Conservation (phyloP, 768 basidiomycete species). For the Boletus vermiculosoides region DNA sequence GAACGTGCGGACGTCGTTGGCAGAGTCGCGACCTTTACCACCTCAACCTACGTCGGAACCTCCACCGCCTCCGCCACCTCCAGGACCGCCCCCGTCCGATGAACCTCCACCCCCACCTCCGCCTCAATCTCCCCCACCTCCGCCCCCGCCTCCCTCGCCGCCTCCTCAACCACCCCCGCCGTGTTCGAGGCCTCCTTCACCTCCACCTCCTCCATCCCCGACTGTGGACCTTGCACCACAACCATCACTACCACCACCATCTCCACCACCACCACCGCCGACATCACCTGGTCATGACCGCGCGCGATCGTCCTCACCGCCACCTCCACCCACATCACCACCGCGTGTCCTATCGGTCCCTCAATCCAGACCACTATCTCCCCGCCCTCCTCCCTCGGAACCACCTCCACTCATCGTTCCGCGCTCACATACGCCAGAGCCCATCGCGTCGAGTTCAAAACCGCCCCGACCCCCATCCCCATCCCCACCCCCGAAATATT, state of each 20-base stretch:
- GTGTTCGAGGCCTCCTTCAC: constrained; percentile 27
- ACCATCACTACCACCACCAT: constrained; percentile 18
- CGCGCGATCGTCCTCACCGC: constrained; percentile 24
- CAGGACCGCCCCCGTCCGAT: constrained; percentile 30
- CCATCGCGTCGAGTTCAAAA: constrained; percentile 30
- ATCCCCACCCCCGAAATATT: constrained; percentile 32
- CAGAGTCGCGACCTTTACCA: constrained; percentile 31
- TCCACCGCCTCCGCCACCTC: constrained; percentile 37
- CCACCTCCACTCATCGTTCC: constrained; percentile 21
- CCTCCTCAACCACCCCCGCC: constrained; percentile 29
- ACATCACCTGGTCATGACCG: constrained; percentile 16
- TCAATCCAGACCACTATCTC: constrained; percentile 30
- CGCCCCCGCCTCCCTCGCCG: constrained; percentile 26
- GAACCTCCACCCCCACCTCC: constrained; percentile 28
- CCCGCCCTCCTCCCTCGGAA: constrained; percentile 19
- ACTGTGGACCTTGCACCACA: constrained; percentile 15
- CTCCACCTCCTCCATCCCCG: constrained; percentile 16
- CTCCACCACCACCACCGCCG: constrained; percentile 15
- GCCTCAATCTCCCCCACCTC: constrained; percentile 29
- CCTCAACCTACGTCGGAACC: constrained; percentile 39
- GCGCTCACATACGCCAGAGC: constrained; percentile 28
- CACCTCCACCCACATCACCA: constrained; percentile 27
- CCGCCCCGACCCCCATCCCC: not conserved
- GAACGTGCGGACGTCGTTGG: constrained; percentile 27
- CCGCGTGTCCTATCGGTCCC: constrained; percentile 25